A percentile compares a stretch with the other conserved stretches of the same genome.
phyloP scores from a whole-genome alignment of 768 basidiomycete species.

The Kwoniella mangroviensis region DNA sequence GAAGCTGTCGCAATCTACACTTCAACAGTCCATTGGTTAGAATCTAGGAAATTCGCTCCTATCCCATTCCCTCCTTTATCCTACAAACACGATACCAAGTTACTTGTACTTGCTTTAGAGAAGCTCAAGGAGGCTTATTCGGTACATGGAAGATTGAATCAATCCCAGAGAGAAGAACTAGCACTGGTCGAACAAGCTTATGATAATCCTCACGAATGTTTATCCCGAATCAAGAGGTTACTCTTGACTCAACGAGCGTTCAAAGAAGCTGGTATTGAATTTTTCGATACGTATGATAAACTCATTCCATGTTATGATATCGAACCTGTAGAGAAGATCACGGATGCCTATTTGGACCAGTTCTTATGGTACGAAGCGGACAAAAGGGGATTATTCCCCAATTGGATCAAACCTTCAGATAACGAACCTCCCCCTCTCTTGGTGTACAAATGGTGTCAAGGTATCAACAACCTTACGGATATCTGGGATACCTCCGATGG shows the following conservation, averaged over 20 bases:
- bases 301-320: conserved; percentile 95
- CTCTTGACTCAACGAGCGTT: conserved; percentile 96
- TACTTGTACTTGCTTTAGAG: conserved; percentile 93
- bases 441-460: conserved; percentile 99
- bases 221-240: conserved; percentile 97
- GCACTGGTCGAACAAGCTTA: conserved; percentile 99
- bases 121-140: conserved; percentile 99
- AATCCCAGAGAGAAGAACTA: conserved; percentile 96
- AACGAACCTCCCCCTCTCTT: conserved; percentile 95
- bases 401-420: conserved; percentile 99
- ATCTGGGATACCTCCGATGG: conserved; percentile 99
- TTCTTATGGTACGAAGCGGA: conserved; percentile 99
- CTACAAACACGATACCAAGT: conserved; percentile 98
- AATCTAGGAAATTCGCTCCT: conserved; percentile 93
- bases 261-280: conserved; percentile 93
- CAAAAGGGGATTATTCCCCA: conserved; percentile 95
- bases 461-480: conserved; percentile 97
- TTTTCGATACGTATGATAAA: conserved; percentile 97
- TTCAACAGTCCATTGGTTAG: conserved; percentile 97
- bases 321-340: conserved; percentile 99
- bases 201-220: conserved; percentile 98
- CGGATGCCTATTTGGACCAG: conserved; percentile 98
- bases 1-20: conserved; percentile 99
- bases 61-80: conserved; percentile 99
- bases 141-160: conserved; percentile 95